These are phyloP conservation scores for Salix purpurea DNA, from an alignment of 345 rosid genomes.

Conservation along the genomic window DNA sequence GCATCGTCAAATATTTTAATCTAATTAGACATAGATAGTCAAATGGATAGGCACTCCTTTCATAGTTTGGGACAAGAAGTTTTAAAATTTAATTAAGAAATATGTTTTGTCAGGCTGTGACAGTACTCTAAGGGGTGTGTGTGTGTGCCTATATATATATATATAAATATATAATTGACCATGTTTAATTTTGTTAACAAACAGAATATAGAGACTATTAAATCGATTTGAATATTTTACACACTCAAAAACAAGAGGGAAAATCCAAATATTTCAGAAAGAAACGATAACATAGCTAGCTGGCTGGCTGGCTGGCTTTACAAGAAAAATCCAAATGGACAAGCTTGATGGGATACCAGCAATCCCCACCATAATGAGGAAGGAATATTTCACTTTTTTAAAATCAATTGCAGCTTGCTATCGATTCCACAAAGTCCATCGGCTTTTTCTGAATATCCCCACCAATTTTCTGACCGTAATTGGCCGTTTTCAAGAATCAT, in stretches of 20 bases:
- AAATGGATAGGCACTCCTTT: neutral
- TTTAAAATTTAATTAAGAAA: neutral
- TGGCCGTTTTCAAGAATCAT: neutral
- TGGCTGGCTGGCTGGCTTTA: too few species aligned
- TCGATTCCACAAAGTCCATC: constrained; percentile 1
- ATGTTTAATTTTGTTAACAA: too few species aligned
- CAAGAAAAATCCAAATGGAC: neutral
- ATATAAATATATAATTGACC: too few species aligned
- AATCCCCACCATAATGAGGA: neutral
- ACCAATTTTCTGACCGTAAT: neutral
- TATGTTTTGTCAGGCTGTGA: too few species aligned
- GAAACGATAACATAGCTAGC: too few species aligned
- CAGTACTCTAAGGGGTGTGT: too few species aligned
- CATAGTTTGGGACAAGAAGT: neutral
- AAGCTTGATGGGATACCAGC: neutral
- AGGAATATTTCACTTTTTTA: neutral
- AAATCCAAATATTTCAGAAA: too few species aligned
- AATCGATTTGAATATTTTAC: too few species aligned
- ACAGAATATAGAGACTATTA: too few species aligned
- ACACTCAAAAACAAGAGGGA: too few species aligned
- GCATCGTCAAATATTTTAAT: neutral
- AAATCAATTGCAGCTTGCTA: neutral
- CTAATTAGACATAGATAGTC: neutral
- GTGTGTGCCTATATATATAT: too few species aligned
- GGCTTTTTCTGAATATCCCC: neutral